Conservation (phyloP, 202 grass and related monocot genomes). For the Digitaria exilis region DNA sequence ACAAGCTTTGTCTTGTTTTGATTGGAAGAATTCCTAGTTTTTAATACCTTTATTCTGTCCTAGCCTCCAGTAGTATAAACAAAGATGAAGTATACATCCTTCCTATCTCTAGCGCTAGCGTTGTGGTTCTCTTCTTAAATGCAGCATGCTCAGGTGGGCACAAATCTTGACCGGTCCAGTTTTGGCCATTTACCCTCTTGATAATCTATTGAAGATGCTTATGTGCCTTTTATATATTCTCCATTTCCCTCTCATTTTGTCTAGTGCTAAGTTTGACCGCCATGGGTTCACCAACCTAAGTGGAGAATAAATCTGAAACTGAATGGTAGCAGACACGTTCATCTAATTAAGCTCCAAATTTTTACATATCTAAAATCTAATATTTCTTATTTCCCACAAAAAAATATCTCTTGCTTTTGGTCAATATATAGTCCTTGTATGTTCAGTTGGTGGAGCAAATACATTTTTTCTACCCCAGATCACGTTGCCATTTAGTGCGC, state of each 20-base stretch:
- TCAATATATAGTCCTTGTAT: constrained; percentile 23
- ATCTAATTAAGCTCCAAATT: constrained; percentile 3
- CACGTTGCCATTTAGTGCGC: constrained; percentile 1
- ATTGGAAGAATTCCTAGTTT: background rate
- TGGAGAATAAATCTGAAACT: no score
- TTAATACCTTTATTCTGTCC: background rate
- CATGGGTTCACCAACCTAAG: no score
- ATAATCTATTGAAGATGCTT: no score
- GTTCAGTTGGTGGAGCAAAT: constrained; percentile 15
- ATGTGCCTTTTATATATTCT: no score
- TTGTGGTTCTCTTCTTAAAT: background rate
- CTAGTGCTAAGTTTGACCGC: no score
- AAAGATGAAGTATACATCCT: background rate
- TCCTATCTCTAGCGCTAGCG: background rate
- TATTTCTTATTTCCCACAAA: background rate
- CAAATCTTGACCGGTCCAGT: no score
- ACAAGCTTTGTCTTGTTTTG: background rate
- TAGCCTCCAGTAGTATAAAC: background rate
- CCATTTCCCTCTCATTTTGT: no score
- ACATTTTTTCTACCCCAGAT: no score
- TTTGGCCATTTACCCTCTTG: no score
- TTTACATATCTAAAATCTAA: background rate
- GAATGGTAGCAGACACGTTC: background rate
- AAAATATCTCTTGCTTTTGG: background rate
- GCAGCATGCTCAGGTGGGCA: background rate